A percentile compares a stretch with the other conserved stretches of the same genome.
Evolutionary conservation across 805 yeast genomes (phyloP).

Genomic region (Monosporozyma aerobia): DNA sequence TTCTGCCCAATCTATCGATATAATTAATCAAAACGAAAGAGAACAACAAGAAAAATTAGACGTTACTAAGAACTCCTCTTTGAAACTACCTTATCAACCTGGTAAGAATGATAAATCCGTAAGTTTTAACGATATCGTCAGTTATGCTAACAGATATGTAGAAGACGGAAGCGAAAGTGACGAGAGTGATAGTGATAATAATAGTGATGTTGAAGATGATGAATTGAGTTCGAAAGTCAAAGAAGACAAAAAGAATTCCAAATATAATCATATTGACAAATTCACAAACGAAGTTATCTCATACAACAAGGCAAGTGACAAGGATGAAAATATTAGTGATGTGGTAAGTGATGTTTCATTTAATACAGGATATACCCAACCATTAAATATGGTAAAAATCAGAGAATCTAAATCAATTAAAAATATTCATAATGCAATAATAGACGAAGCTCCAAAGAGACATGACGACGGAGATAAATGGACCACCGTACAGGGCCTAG

Average conservation of each 20-base stretch:
- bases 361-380: conserved; percentile 21
- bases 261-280: conserved; percentile 24
- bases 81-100: conserved; percentile 3
- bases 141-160: conserved; percentile 27
- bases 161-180: conserved; percentile 18
- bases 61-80: not conserved
- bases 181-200: not conserved
- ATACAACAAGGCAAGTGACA: conserved; percentile 11
- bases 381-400: conserved; percentile 20
- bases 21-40: conserved; percentile 5
- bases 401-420: conserved; percentile 9
- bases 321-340: conserved; percentile 19
- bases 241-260: conserved; percentile 1
- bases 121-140: conserved; percentile 27
- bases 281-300: conserved; percentile 32
- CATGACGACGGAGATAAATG: not conserved
- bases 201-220: not conserved
- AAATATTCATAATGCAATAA: conserved; percentile 3
- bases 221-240: conserved; percentile 7
- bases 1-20: conserved; percentile 4
- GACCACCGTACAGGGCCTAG: not conserved
- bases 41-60: not conserved
- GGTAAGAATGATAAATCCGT: conserved; percentile 24
- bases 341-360: conserved; percentile 30
- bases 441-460: not conserved